Percentiles rank a stretch among this genome's conserved stretches.
Conservation (phyloP, 2,329 filamentous ascomycete genomes). For the Fusarium penzigii region DNA sequence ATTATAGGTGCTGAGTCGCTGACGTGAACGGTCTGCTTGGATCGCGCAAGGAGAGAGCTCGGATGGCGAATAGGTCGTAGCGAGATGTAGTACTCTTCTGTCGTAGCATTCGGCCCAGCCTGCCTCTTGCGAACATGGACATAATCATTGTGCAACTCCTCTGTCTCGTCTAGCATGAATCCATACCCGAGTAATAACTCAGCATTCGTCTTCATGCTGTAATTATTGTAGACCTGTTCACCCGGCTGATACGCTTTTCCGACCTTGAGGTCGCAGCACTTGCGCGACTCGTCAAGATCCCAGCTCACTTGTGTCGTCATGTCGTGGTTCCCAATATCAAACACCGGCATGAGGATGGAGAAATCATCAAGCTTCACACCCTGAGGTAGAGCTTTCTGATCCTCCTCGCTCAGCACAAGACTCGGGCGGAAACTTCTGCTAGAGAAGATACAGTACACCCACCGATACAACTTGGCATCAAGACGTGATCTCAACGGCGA, state of each 20-base stretch:
- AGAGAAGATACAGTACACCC: constrained; percentile 66
- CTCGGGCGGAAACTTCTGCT: constrained; percentile 66
- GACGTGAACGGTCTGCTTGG: constrained; percentile 39
- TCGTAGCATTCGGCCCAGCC: constrained; percentile 14
- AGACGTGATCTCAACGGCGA: constrained; percentile 39
- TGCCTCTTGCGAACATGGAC: constrained; percentile 54
- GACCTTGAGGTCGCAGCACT: constrained; percentile 45
- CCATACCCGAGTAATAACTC: constrained; percentile 67
- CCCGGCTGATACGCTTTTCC: constrained; percentile 48
- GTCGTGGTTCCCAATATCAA: constrained; percentile 73
- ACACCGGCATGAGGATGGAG: constrained; percentile 68
- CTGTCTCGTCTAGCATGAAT: constrained; percentile 54
- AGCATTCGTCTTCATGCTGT: constrained; percentile 73
- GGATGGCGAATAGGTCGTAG: constrained; percentile 48
- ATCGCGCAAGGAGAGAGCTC: constrained; percentile 49
- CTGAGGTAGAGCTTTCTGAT: constrained; percentile 31
- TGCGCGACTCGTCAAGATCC: constrained; percentile 47
- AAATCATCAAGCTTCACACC: constrained; percentile 54
- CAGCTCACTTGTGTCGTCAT: constrained; percentile 61
- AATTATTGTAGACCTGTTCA: constrained; percentile 68
- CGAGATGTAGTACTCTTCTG: constrained; percentile 54
- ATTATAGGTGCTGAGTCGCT: constrained; percentile 30
- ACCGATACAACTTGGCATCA: constrained; percentile 55
- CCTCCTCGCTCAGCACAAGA: constrained; percentile 48
- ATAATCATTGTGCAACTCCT: constrained; percentile 59